phyloP scores from a whole-genome alignment of 805 yeast species.

The Saturnispora gosingensis region DNA sequence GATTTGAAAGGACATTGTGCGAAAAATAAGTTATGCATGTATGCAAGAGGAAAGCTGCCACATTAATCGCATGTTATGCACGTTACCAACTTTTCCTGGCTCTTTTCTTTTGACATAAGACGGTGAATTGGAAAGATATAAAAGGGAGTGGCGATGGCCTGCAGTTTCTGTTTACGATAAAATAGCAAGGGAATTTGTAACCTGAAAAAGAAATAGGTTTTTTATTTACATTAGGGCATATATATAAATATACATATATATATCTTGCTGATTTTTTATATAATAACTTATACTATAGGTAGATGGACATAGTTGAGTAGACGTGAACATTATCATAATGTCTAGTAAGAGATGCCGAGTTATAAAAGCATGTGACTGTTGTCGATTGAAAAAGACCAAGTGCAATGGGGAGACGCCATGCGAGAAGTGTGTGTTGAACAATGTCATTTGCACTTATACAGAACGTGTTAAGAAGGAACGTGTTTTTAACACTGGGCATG shows the following conservation, averaged over 20 bases:
- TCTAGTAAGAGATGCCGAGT: conserved; percentile 29
- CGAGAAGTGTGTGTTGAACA: conserved; percentile 43
- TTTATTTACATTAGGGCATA: not conserved
- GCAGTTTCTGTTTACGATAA: not conserved
- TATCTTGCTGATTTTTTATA: not conserved
- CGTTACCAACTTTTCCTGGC: not conserved
- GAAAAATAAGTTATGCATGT: not conserved
- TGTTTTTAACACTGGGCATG: conserved; percentile 50
- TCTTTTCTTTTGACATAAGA: not conserved
- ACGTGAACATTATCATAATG: not conserved
- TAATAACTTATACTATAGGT: not conserved
- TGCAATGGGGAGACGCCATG: conserved; percentile 59
- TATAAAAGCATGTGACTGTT: conserved; percentile 58
- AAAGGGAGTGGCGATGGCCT: not conserved
- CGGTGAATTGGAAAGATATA: not conserved
- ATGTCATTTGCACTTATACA: conserved; percentile 50
- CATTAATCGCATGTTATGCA: not conserved
- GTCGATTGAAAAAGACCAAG: conserved; percentile 53
- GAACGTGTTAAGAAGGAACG: conserved; percentile 46
- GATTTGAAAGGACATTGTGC: not conserved
- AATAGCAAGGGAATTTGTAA: not conserved
- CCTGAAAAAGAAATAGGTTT: not conserved
- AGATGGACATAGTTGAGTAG: not conserved
- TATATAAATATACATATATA: no score
- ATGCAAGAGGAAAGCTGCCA: not conserved